These are phyloP conservation scores for Gautieria morchelliformis DNA, from an alignment of 768 basidiomycete genomes.

Conservation along the genomic window DNA sequence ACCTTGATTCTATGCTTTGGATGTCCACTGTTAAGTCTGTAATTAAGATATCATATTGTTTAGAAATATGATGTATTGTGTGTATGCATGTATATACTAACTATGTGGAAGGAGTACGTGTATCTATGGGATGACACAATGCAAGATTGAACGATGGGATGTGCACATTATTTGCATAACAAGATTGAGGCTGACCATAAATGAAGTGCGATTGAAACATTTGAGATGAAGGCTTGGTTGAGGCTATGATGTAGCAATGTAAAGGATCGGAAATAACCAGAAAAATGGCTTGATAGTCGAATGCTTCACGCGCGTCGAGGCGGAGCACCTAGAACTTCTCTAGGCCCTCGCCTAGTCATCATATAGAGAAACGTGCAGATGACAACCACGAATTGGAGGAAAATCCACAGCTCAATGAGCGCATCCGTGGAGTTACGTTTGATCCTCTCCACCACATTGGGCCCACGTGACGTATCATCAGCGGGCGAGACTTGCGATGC, in stretches of 20 bases:
- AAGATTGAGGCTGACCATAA: not conserved
- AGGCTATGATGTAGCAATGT: not conserved
- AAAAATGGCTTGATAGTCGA: not conserved
- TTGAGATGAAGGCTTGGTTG: not conserved
- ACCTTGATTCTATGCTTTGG: too few relatives aligned
- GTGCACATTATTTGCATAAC: not conserved
- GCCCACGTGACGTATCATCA: not conserved
- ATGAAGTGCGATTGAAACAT: not conserved
- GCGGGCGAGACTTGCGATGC: not conserved
- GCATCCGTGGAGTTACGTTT: slow-evolving; percentile 18
- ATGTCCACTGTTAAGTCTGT: too few relatives aligned
- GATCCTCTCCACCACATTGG: not conserved
- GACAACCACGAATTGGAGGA: slow-evolving; percentile 73
- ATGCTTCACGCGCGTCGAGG: not conserved
- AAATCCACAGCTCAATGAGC: slow-evolving; percentile 71
- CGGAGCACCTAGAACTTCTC: slow-evolving; percentile 33
- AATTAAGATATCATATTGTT: not conserved
- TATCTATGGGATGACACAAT: not conserved
- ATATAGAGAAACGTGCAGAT: slow-evolving; percentile 71
- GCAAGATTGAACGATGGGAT: not conserved
- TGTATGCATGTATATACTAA: not conserved
- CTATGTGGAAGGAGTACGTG: too few relatives aligned
- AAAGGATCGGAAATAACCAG: not conserved
- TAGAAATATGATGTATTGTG: not conserved
- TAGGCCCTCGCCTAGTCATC: slow-evolving; percentile 71